Percentiles rank a stretch among this genome's conserved stretches.
phyloP scores from a whole-genome alignment of 331 rosid genomes.

The Malus hybrid region DNA sequence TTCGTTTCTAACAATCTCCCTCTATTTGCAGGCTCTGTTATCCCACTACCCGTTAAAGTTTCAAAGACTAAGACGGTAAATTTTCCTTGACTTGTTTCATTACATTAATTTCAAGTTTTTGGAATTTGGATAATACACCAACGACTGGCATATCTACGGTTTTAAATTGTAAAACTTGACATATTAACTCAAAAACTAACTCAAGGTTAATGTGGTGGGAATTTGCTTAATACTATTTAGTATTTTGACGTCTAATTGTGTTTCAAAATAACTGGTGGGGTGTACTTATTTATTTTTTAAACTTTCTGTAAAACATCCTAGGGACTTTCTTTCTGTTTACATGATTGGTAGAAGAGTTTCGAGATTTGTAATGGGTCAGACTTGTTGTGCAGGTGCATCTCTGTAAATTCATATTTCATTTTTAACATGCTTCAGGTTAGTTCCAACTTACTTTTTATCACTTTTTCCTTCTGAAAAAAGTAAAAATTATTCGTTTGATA shows the following conservation, averaged over 20 bases:
- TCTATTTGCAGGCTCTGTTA: conserved; percentile 62
- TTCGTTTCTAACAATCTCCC: background rate
- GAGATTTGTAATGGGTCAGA: conserved; percentile 15
- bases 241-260: too few species aligned
- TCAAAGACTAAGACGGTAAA: conserved; percentile 62
- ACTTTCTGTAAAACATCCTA: background rate
- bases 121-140: background rate
- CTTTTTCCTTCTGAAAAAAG: background rate
- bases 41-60: conserved; percentile 59
- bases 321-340: background rate
- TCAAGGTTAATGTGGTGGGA: background rate
- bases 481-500: background rate
- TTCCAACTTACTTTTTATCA: background rate
- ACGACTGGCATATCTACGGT: background rate
- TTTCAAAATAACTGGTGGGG: too few species aligned
- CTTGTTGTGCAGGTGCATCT: conserved; percentile 66
- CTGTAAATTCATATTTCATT: conserved; percentile 72
- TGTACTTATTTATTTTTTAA: background rate
- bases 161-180: background rate
- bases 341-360: background rate
- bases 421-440: conserved; percentile 87
- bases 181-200: background rate
- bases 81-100: background rate
- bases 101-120: background rate
- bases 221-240: background rate